Conservation (phyloP, 2,329 filamentous ascomycete genomes). For the Aspergillus sp. region DNA sequence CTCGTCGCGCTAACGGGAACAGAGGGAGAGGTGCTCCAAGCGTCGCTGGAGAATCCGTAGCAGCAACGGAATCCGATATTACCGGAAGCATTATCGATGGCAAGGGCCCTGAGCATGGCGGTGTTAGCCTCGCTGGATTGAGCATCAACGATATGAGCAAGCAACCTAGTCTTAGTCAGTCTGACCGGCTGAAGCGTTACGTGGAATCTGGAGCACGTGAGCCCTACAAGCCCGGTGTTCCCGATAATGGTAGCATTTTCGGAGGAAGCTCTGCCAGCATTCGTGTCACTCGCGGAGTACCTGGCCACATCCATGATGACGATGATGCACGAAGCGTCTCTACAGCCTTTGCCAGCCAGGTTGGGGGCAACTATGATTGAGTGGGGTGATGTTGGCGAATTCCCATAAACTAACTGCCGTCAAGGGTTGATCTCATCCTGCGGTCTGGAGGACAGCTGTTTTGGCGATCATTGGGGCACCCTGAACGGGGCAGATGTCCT, state of each 20-base stretch:
- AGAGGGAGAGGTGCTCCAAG: constrained; percentile 71
- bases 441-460: constrained; percentile 15
- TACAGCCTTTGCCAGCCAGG: constrained; percentile 94
- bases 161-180: constrained; percentile 73
- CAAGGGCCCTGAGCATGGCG: constrained; percentile 73
- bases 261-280: constrained; percentile 58
- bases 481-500: constrained; percentile 16
- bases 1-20: constrained; percentile 62
- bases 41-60: constrained; percentile 87
- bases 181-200: constrained; percentile 90
- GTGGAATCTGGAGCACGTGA: constrained; percentile 79
- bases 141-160: constrained; percentile 71
- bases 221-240: constrained; percentile 50
- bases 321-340: constrained; percentile 96
- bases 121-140: constrained; percentile 83
- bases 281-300: constrained; percentile 47
- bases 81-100: constrained; percentile 74
- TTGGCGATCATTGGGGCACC: constrained; percentile 14
- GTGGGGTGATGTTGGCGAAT: constrained; percentile 6
- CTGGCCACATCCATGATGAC: constrained; percentile 58
- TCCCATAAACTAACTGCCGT: constrained; percentile 16
- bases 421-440: constrained; percentile 14
- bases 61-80: constrained; percentile 85
- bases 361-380: constrained; percentile 69
- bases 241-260: constrained; percentile 65